These are phyloP conservation scores for Clarireedia monteithiana DNA, from an alignment of 2,329 filamentous ascomycete species.

Conservation along the genomic window DNA sequence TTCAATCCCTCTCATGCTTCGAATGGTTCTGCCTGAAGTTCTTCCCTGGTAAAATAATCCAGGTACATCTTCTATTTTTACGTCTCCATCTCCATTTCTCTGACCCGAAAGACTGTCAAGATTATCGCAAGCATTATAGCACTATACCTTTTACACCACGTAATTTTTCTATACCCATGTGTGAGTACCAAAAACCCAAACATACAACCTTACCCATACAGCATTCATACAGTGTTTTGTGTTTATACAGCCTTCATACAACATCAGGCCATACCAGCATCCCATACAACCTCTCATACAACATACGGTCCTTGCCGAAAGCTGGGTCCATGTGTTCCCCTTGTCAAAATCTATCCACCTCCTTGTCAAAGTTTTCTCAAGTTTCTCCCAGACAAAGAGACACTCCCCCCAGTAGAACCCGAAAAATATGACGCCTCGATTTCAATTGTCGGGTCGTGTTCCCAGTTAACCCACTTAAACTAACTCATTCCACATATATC, in stretches of 20 bases:
- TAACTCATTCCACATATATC: slow-evolving; percentile 1
- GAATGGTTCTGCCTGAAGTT: too few species aligned
- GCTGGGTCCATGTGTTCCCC: not conserved
- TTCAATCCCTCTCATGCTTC: too few species aligned
- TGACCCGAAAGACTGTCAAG: not conserved
- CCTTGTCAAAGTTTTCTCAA: too few species aligned
- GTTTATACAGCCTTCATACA: not conserved
- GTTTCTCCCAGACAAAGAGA: too few species aligned
- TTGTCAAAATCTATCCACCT: too few species aligned
- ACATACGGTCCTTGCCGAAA: too few species aligned
- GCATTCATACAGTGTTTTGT: not conserved
- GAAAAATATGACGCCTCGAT: not conserved
- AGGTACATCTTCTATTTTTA: not conserved
- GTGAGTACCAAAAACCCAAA: too few species aligned
- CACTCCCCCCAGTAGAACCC: not conserved
- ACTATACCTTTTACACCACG: too few species aligned
- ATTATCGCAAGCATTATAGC: not conserved
- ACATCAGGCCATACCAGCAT: too few species aligned
- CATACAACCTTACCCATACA: not conserved
- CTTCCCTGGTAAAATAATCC: too few species aligned
- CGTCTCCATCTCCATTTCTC: not conserved
- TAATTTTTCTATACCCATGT: too few species aligned
- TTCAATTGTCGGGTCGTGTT: slow-evolving; percentile 1
- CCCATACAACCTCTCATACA: too few species aligned
- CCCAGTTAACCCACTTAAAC: not conserved